Percentiles rank a stretch among this genome's conserved stretches.
phyloP scores from a whole-genome alignment of 345 rosid genomes.

The Euclidium syriacum region DNA sequence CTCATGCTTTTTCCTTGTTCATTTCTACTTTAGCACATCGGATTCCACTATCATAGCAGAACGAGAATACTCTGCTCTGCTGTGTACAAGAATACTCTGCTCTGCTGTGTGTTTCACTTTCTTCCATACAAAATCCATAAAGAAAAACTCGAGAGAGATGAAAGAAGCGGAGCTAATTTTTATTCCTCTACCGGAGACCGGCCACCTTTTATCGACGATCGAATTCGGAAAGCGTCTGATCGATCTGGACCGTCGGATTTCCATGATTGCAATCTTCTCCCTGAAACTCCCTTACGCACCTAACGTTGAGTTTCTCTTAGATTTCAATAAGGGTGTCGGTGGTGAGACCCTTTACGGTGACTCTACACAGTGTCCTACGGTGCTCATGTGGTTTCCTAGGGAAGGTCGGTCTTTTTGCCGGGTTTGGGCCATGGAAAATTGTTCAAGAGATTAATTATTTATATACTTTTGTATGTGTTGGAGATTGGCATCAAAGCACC shows the following conservation, averaged over 20 bases:
- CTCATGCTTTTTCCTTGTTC: no score
- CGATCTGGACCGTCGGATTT: conserved; percentile 21
- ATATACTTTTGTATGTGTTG: no score
- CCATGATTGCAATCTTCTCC: conserved; percentile 24
- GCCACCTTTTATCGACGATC: conserved; percentile 45
- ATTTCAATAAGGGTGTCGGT: no score
- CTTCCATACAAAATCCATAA: background rate
- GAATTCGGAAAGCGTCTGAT: conserved; percentile 47
- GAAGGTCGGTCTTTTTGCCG: no score
- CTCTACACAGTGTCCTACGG: no score
- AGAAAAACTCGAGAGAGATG: background rate
- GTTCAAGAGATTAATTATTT: no score
- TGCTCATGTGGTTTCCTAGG: no score
- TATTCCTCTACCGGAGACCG: conserved; percentile 31
- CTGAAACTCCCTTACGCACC: conserved; percentile 32
- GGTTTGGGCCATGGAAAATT: no score
- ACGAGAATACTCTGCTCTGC: background rate
- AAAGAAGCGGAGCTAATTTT: conserved; percentile 22
- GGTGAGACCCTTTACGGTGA: no score
- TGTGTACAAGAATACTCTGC: no score
- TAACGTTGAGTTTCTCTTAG: conserved; percentile 28
- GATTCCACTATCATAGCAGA: background rate
- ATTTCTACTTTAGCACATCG: background rate
- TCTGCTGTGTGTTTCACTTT: background rate
- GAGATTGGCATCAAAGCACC: no score